These are phyloP conservation scores for Neospora caninum DNA, from an alignment of 169 alveolate species.

Conservation along the genomic window DNA sequence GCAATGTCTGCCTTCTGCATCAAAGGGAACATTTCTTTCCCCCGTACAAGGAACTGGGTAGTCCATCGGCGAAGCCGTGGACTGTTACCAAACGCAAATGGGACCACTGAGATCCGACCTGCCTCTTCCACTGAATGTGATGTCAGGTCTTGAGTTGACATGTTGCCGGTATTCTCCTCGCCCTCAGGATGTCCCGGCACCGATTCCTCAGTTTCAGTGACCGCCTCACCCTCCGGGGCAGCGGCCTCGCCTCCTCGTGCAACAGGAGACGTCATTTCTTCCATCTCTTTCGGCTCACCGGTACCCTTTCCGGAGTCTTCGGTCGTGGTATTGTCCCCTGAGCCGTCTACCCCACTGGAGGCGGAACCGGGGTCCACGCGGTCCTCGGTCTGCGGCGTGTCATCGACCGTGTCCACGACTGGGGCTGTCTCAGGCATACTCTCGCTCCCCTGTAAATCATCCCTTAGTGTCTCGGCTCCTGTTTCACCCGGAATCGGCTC, in stretches of 20 bases:
- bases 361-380: not conserved
- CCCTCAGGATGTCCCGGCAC: not conserved
- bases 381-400: not conserved
- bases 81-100: not conserved
- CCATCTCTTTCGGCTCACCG: not conserved
- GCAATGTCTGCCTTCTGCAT: not conserved
- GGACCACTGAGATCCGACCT: not conserved
- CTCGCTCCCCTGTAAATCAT: not conserved
- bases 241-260: not conserved
- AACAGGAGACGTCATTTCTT: not conserved
- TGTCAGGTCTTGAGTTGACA: not conserved
- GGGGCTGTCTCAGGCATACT: not conserved
- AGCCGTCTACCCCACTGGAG: not conserved
- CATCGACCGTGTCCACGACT: not conserved
- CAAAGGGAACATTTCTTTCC: not conserved
- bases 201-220: no score
- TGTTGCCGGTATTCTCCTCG: not conserved
- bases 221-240: no score
- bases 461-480: no score
- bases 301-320: not conserved
- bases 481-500: no score
- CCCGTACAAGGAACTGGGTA: not conserved
- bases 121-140: not conserved
- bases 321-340: not conserved
- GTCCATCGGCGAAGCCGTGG: conserved; percentile 14